Evolutionary conservation across 1,139 yeast species (phyloP), one percentile per base, ranked within the genome.

Genomic region (Insectozyma bohioensis): DNA sequence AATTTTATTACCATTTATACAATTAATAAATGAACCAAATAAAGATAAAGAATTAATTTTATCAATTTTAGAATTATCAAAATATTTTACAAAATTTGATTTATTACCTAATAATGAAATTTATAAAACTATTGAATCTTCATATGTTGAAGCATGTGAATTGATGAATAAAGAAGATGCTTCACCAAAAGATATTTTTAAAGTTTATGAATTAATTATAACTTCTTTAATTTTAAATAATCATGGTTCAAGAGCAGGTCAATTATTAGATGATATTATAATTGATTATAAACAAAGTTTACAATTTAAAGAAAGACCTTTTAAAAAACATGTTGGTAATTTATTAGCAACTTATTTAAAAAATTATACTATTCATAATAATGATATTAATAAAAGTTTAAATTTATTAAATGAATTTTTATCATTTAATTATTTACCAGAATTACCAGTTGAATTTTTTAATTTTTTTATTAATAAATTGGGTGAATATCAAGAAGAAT

Each of bases 181-280:
- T n/a, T 26, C 39, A 1, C 28, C 54, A 22, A 35, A 43, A 6
- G 48, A 60, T 35, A 79, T 76, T 44, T 72, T 64, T 46, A 52
- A 54, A 21, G 66, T 80, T 23, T 80, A 80, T 50, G 56, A 75
- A 1, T 54, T 63, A 27, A 53, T 79, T 40, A 63, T 81, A 22
- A 65, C 76, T 26, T 64, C 80, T 1, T 60, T 81, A 36, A 63
- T 78, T 6, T 58, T 61, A 37, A 73, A 75, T 28, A 70, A 69
- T 27, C 74, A 78, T 43, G 45, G 67, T 25, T 59, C 63, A 4
- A 46, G 68, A 22, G 80, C 87, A 1, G 68, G 81, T 0, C 66
- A 71, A 41, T 69, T 80, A 35, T 58, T 83, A 46, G 85, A 81
- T 38, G 54, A 58, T 13, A 58, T 69, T 11, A 51, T 68, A 30